Percentiles rank a stretch among this genome's conserved stretches.
These are phyloP conservation scores for Fusarium goolgardi DNA, from an alignment of 2,329 filamentous ascomycete genomes.

Conservation along the genomic window DNA sequence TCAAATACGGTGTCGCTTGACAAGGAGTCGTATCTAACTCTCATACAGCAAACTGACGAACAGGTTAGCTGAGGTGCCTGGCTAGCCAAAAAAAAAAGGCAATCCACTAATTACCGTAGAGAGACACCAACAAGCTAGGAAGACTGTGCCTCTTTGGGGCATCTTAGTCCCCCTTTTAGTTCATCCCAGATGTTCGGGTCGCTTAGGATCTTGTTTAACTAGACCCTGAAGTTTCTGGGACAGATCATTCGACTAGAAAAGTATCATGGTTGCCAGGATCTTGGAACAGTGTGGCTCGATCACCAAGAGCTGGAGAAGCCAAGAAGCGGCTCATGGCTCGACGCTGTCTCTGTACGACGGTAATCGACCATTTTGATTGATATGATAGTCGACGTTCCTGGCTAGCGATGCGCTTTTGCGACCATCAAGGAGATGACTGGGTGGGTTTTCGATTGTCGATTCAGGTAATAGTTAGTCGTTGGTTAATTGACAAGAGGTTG, in stretches of 20 bases:
- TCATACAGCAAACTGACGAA: conserved; percentile 30
- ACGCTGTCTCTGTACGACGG: conserved; percentile 9
- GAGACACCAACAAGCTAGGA: conserved; percentile 44
- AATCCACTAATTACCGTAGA: conserved; percentile 38
- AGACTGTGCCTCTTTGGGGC: conserved; percentile 51
- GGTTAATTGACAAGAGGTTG: neutral
- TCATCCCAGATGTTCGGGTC: conserved; percentile 55
- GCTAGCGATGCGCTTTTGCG: neutral
- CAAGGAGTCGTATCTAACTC: conserved; percentile 23
- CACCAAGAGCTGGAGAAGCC: conserved; percentile 24
- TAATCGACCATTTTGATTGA: neutral
- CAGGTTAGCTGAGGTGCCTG: conserved; percentile 41
- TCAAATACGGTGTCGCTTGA: conserved; percentile 13
- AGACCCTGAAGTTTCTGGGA: conserved; percentile 48
- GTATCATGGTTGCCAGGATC: conserved; percentile 41
- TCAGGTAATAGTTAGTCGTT: neutral
- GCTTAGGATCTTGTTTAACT: conserved; percentile 54
- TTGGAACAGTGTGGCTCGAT: conserved; percentile 32
- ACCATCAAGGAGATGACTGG: neutral
- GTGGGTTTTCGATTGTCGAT: neutral
- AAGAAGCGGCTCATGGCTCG: conserved; percentile 27
- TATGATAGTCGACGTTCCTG: neutral
- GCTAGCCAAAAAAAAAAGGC: conserved; percentile 30
- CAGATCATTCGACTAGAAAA: conserved; percentile 45
- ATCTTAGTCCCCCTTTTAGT: conserved; percentile 52